A percentile compares a stretch with the other conserved stretches of the same genome.
phyloP scores from a whole-genome alignment of 225 moss, liverwort and hornwort genomes.

The Bryum argenteum region DNA sequence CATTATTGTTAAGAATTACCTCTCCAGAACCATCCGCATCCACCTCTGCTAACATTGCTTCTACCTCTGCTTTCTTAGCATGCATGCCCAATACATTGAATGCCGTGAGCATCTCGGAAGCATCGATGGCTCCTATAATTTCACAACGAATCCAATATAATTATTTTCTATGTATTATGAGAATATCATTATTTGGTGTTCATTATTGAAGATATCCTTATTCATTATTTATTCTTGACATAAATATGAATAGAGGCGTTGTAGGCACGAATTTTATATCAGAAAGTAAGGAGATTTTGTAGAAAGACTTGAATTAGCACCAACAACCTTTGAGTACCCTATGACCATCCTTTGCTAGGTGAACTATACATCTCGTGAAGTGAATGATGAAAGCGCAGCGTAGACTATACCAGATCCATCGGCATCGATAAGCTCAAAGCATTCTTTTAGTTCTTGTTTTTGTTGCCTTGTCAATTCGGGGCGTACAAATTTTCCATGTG shows the following conservation, averaged over 20 bases:
- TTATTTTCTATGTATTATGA: too few species aligned
- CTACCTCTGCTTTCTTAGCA: slow-evolving; percentile 71
- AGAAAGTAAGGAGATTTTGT: too few species aligned
- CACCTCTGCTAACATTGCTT: slow-evolving; percentile 82
- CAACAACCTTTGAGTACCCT: too few species aligned
- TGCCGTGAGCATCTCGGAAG: slow-evolving; percentile 83
- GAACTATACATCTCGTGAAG: too few species aligned
- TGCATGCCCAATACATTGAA: slow-evolving; percentile 87
- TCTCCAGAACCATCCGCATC: slow-evolving; percentile 88
- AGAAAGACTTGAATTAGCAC: too few species aligned
- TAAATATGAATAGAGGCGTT: too few species aligned
- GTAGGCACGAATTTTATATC: too few species aligned
- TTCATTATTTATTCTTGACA: too few species aligned
- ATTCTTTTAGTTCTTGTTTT: slow-evolving; percentile 85
- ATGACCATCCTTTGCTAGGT: too few species aligned
- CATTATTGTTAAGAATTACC: slow-evolving; percentile 40
- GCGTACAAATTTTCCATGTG: slow-evolving; percentile 86
- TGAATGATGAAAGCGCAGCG: background rate
- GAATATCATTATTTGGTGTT: too few species aligned
- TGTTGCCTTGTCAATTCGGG: slow-evolving; percentile 79
- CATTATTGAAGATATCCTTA: too few species aligned
- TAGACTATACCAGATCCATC: slow-evolving; percentile 74
- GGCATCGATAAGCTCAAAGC: slow-evolving; percentile 89
- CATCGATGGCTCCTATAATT: slow-evolving; percentile 77
- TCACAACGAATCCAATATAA: too few species aligned